A percentile compares a stretch with the other conserved stretches of the same genome.
Conservation (phyloP, 1,139 yeast species). For the Blastobotrys buckinghamii region DNA sequence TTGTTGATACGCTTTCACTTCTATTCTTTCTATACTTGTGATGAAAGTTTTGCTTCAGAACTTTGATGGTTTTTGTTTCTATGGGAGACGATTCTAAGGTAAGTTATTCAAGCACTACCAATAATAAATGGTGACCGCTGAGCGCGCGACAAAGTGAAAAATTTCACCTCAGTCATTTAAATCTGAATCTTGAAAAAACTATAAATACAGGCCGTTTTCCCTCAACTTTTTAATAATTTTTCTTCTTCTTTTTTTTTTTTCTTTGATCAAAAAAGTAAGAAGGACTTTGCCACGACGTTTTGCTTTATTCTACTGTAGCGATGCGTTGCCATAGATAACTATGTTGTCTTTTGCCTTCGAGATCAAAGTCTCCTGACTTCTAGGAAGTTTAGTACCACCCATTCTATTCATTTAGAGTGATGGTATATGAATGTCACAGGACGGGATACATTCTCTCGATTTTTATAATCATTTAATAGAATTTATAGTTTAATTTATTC, state of each 20-base stretch:
- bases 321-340: slow-evolving; percentile 35
- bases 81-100: too few relatives aligned
- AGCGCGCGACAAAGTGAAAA: neutral
- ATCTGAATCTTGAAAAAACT: slow-evolving; percentile 1
- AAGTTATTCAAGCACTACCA: too few relatives aligned
- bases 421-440: slow-evolving; percentile 36
- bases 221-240: slow-evolving; percentile 6
- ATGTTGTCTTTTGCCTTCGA: slow-evolving; percentile 31
- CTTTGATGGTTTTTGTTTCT: too few relatives aligned
- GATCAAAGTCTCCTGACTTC: slow-evolving; percentile 32
- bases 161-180: neutral
- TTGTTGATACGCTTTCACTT: too few relatives aligned
- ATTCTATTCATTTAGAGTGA: slow-evolving; percentile 31
- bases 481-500: slow-evolving; percentile 57
- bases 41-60: too few relatives aligned
- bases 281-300: slow-evolving; percentile 35
- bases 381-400: slow-evolving; percentile 37
- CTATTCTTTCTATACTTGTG: too few relatives aligned
- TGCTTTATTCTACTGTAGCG: slow-evolving; percentile 24
- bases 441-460: slow-evolving; percentile 31
- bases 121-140: neutral
- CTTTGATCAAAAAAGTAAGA: slow-evolving; percentile 34
- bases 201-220: slow-evolving; percentile 1
- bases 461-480: slow-evolving; percentile 40
- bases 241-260: slow-evolving; percentile 26